Base-by-base conservation (phyloP, 139 green algal species). In the Closterium sp. region DNA sequence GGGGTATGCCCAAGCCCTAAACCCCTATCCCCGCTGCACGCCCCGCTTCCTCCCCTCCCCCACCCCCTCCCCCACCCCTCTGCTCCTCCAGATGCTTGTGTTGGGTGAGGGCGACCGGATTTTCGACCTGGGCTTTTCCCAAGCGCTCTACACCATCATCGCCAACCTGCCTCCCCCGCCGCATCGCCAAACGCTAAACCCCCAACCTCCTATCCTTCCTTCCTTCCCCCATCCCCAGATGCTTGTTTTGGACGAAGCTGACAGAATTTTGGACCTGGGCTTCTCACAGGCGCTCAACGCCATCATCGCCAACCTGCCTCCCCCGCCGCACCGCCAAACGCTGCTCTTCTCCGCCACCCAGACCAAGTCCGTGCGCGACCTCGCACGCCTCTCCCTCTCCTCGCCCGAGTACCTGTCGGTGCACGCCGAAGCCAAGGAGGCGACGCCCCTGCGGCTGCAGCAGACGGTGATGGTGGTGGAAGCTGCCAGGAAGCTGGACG, bases 51-150 rank as follows among this genome's bases (percentile, higher is more conserved):
- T 6, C 4, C 36, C 6, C 36, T 55, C 36, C 36, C 36, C 36
- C 36, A 55, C 36, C 36, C 36, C 36, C 36, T 55, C 36, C 6
- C 36, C 36, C 36, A 12, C 36, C 6, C 36, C 36, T 55, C 32
- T 88, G 3, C 35, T 4, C 89, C 34, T 93, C 38, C 93, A 95
- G 93, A 81, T 98, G 10, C 95, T 99, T 76, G 97, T 99, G 34
- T 96, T 99, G 30, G 98, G 99, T 89, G 98, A 99, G 94, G 98
- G 98, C 23, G 98, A 99, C 90, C 95, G 98, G 34, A 97, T 98
- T 84, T 94, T 99, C 33, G 98, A 99, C 93, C 97, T 99, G 95
- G 98, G 98, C 35, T 99, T 99, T 91, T 93, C 95, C 0, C 94
- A 93, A 16, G 97, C 97, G 0, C 89, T 99, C 69, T 96, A 99